A percentile compares a stretch with the other conserved stretches of the same genome.
Evolutionary conservation across 179 eudicot species (phyloP).

Genomic region (Heliamphora pulchella): DNA sequence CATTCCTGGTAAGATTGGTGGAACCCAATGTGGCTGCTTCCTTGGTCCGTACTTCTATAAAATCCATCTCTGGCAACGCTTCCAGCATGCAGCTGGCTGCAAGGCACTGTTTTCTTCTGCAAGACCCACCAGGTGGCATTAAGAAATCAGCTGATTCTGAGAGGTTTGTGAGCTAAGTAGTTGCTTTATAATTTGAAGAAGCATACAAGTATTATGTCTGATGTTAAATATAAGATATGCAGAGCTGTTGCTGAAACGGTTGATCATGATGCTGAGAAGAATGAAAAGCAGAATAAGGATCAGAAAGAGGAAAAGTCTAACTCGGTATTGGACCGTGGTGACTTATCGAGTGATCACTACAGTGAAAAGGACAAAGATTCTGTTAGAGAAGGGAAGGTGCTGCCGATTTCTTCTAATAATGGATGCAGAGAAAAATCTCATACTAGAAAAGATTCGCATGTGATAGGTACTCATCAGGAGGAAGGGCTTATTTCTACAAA

Average conservation of each 20-base stretch:
- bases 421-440: slow-evolving; percentile 19
- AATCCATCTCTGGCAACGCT: slow-evolving; percentile 40
- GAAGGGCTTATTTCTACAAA: slow-evolving; percentile 11
- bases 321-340: slow-evolving; percentile 19
- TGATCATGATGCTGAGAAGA: slow-evolving; percentile 35
- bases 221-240: slow-evolving; percentile 28
- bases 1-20: slow-evolving; percentile 63
- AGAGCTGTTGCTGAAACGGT: slow-evolving; percentile 37
- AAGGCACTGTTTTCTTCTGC: slow-evolving; percentile 79
- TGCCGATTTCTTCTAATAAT: slow-evolving; percentile 20
- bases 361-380: slow-evolving; percentile 26
- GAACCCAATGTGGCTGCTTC: slow-evolving; percentile 66
- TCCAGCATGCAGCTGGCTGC: slow-evolving; percentile 61
- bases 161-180: slow-evolving; percentile 35
- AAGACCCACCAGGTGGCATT: slow-evolving; percentile 67
- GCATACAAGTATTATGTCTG: slow-evolving; percentile 12
- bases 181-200: slow-evolving; percentile 15
- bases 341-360: slow-evolving; percentile 21
- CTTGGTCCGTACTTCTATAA: slow-evolving; percentile 44
- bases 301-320: slow-evolving; percentile 27
- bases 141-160: slow-evolving; percentile 39
- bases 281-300: slow-evolving; percentile 25
- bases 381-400: slow-evolving; percentile 27
- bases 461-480: slow-evolving; percentile 20
- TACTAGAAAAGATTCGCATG: slow-evolving; percentile 18